Percentiles rank a stretch among this genome's conserved stretches.
Evolutionary conservation across 768 basidiomycete species (phyloP).

Genomic region (Lentinula lateritia): DNA sequence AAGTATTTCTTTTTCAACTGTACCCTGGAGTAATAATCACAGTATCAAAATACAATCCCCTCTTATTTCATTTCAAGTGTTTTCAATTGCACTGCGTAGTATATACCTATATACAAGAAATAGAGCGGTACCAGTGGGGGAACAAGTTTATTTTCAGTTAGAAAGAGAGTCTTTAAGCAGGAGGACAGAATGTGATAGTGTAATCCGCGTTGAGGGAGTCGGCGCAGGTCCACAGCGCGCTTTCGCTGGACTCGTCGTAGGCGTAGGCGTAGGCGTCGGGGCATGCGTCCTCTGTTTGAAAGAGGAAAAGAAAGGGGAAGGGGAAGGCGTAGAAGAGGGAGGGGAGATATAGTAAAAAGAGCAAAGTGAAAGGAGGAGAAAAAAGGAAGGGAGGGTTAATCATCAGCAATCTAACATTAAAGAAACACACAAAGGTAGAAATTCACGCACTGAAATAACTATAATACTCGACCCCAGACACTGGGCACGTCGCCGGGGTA

Average conservation of each 20-base stretch:
- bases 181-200: conserved; percentile 31
- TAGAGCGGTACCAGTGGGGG: no score
- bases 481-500: conserved; percentile 41
- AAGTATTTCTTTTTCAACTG: no score
- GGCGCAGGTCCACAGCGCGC: conserved; percentile 41
- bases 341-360: no score
- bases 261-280: conserved; percentile 35
- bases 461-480: conserved; percentile 42
- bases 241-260: conserved; percentile 37
- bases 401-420: no score
- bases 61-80: no score
- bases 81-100: no score
- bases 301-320: not conserved
- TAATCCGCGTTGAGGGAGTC: conserved; percentile 25
- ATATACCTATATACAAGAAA: no score
- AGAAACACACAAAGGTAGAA: not conserved
- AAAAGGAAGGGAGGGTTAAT: not conserved
- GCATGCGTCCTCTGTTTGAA: not conserved
- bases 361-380: no score
- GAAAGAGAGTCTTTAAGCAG: not conserved
- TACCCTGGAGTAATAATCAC: no score
- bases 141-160: no score
- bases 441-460: conserved; percentile 37
- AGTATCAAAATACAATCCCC: no score
- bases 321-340: no score